A percentile compares a stretch with the other conserved stretches of the same genome.
phyloP scores from a whole-genome alignment of 768 basidiomycete genomes.

The Megacollybia marginata region DNA sequence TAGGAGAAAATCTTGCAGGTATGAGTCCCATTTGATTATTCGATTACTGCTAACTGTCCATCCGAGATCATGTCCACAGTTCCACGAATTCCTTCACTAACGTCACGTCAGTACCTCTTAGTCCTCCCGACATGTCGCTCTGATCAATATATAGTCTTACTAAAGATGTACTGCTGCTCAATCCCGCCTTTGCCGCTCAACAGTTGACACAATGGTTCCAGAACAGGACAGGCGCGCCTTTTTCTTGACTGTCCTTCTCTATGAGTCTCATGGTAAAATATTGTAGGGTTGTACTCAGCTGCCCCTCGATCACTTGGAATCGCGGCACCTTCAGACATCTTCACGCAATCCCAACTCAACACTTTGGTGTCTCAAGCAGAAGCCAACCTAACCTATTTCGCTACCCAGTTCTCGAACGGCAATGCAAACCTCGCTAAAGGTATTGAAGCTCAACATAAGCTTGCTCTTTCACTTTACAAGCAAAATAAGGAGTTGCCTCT shows the following conservation, averaged over 20 bases:
- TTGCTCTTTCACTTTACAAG: conserved; percentile 17
- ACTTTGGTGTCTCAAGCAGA: conserved; percentile 13
- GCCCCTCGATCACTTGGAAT: conserved; percentile 22
- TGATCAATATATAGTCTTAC: conserved; percentile 13
- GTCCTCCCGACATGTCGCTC: neutral
- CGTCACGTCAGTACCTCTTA: conserved; percentile 13
- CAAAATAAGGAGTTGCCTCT: conserved; percentile 15
- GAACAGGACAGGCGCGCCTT: conserved; percentile 19
- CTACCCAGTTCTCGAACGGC: conserved; percentile 22
- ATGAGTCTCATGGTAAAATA: neutral
- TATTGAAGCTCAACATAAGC: conserved; percentile 21
- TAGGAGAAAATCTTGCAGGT: conserved; percentile 37
- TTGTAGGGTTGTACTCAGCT: conserved; percentile 19
- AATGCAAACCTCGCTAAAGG: conserved; percentile 21
- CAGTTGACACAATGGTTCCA: conserved; percentile 20
- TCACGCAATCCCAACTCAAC: conserved; percentile 10
- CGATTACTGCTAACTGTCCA: neutral
- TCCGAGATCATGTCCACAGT: conserved; percentile 24
- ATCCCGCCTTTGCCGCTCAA: conserved; percentile 14
- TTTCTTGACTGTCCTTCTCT: neutral
- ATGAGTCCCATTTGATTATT: neutral
- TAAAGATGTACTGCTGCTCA: conserved; percentile 16
- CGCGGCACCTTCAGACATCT: conserved; percentile 19
- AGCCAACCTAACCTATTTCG: conserved; percentile 15
- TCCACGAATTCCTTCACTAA: conserved; percentile 26